Conservation (phyloP, 192 early-diverging fungal species). For the Entomortierella parvispora region DNA sequence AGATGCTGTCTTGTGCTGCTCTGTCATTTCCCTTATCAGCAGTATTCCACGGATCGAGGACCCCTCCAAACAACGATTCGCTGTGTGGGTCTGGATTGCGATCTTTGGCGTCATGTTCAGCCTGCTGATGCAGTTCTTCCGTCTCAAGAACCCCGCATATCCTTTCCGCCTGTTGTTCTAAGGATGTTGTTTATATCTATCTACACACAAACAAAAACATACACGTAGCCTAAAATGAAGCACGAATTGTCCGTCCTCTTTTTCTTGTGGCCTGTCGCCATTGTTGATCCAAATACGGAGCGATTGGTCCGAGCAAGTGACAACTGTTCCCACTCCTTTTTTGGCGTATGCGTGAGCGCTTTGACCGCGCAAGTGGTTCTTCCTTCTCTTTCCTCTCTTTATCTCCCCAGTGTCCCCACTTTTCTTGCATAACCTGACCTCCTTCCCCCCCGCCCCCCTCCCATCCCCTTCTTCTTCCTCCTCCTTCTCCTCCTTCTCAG, state of each 20-base stretch:
- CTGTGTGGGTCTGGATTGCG: constrained; percentile 66
- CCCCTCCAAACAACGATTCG: constrained; percentile 62
- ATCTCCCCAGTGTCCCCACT: too few species aligned
- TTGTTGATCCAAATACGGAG: not conserved
- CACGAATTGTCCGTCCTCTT: not conserved
- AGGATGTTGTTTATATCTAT: not conserved
- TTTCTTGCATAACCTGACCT: too few species aligned
- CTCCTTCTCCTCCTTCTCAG: not conserved
- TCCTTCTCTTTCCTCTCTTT: not conserved
- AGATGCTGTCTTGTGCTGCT: constrained; percentile 71
- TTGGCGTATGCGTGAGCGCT: not conserved
- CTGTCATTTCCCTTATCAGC: constrained; percentile 63
- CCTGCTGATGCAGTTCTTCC: constrained; percentile 71
- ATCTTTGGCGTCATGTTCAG: constrained; percentile 76
- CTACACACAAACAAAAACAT: not conserved
- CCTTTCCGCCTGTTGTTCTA: constrained; percentile 69
- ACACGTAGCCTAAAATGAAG: too few species aligned
- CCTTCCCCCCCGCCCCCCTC: not conserved
- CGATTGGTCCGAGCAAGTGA: not conserved
- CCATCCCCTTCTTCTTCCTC: not conserved
- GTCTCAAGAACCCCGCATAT: constrained; percentile 76
- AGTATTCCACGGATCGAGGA: constrained; percentile 65
- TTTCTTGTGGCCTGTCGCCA: not conserved
- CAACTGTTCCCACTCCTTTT: constrained; percentile 3
- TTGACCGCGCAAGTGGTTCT: not conserved